Conservation (phyloP, 2,329 filamentous ascomycete species). For the Arthrobotrys pseudoclavata region DNA sequence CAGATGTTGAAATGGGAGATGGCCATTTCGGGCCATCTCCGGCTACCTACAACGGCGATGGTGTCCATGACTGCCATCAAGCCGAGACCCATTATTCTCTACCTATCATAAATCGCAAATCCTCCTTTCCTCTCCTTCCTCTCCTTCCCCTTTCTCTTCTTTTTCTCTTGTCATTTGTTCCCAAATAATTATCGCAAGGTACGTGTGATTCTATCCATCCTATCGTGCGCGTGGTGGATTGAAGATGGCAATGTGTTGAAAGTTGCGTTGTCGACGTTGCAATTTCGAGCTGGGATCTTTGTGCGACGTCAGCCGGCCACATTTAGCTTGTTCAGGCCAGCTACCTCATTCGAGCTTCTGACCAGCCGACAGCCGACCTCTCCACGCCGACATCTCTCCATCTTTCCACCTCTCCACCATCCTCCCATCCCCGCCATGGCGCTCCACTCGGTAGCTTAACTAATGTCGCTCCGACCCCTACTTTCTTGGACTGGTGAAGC, state of each 20-base stretch:
- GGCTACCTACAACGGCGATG: no score
- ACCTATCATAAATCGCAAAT: no score
- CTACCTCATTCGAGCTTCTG: slow-evolving; percentile 39
- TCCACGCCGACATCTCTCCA: slow-evolving; percentile 3
- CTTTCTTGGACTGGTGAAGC: slow-evolving; percentile 49
- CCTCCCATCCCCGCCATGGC: slow-evolving; percentile 20
- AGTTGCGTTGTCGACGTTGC: slow-evolving; percentile 34
- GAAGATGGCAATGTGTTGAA: not conserved
- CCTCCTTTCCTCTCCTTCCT: not conserved
- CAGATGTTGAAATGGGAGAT: no score
- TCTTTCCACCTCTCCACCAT: not conserved
- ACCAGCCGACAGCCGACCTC: slow-evolving; percentile 32
- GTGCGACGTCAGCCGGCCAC: slow-evolving; percentile 54
- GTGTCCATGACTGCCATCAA: no score
- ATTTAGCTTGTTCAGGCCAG: slow-evolving; percentile 51
- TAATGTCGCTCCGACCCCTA: slow-evolving; percentile 45
- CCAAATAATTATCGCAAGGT: not conserved
- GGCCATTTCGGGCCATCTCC: no score
- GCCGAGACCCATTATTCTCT: no score
- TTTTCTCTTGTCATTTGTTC: no score
- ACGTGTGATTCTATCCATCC: not conserved
- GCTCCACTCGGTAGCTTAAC: slow-evolving; percentile 43
- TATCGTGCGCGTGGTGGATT: not conserved
- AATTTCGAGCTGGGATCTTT: slow-evolving; percentile 21
- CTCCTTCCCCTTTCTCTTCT: not conserved